Conservation (phyloP, 2,329 filamentous ascomycete genomes). For the Aspergillus tanneri region DNA sequence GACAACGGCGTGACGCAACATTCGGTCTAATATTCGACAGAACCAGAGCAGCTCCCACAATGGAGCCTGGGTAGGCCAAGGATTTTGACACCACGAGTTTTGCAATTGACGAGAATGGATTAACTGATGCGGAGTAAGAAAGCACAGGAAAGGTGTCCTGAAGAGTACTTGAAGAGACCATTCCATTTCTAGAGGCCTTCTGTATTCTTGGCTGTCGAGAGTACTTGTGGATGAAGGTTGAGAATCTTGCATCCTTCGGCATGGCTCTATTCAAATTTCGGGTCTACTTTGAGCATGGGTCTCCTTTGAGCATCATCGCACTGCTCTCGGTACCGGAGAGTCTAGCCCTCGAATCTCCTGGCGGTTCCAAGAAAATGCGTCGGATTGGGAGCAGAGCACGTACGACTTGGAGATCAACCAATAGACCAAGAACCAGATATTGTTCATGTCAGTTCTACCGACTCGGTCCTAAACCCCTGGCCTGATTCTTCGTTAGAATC, state of each 20-base stretch:
- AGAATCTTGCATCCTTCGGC: neutral
- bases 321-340: slow-evolving; percentile 16
- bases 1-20: neutral
- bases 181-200: neutral
- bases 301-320: slow-evolving; percentile 21
- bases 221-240: neutral
- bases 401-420: slow-evolving; percentile 19
- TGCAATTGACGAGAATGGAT: neutral
- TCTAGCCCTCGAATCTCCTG: slow-evolving; percentile 26
- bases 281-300: slow-evolving; percentile 21
- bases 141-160: neutral
- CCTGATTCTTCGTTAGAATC: slow-evolving; percentile 18
- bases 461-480: slow-evolving; percentile 27
- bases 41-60: neutral
- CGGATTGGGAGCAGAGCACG: slow-evolving; percentile 22
- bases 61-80: neutral
- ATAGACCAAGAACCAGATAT: slow-evolving; percentile 1
- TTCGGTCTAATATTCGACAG: neutral
- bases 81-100: neutral
- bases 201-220: neutral
- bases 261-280: slow-evolving; percentile 17
- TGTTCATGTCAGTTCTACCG: slow-evolving; percentile 14
- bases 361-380: slow-evolving; percentile 21
- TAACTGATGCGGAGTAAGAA: neutral
- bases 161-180: neutral